Conservation (phyloP, 1,284 basidiomycete species). For the Cryptococcus wingfieldii region DNA sequence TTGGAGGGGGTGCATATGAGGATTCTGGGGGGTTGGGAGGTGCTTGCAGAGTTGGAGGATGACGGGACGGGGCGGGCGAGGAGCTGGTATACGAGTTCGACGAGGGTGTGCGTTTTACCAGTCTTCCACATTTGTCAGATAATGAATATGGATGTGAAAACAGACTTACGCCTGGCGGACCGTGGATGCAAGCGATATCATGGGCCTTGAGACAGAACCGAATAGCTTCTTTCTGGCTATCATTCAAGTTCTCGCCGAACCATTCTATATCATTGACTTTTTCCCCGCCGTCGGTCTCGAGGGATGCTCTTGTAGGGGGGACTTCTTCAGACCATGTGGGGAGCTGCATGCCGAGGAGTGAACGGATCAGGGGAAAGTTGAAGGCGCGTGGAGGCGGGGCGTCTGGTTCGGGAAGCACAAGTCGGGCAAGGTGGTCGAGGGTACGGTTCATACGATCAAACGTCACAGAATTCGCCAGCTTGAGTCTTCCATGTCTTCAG, state of each 20-base stretch:
- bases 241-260: constrained; percentile 72
- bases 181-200: constrained; percentile 90
- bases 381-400: constrained; percentile 3
- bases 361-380: constrained; percentile 54
- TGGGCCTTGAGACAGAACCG: constrained; percentile 46
- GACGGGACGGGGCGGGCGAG: constrained; percentile 48
- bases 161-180: constrained; percentile 72
- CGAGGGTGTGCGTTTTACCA: constrained; percentile 86
- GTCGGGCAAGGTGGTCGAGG: constrained; percentile 60
- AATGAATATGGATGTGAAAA: background rate
- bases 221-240: constrained; percentile 73
- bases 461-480: constrained; percentile 85
- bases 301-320: background rate
- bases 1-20: constrained; percentile 52
- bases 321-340: constrained; percentile 28
- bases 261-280: constrained; percentile 54
- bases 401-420: constrained; percentile 29
- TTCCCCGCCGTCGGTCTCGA: background rate
- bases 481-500: constrained; percentile 53
- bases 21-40: constrained; percentile 51
- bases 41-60: background rate
- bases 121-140: constrained; percentile 48
- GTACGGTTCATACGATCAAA: constrained; percentile 87
- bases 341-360: constrained; percentile 60
- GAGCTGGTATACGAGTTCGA: constrained; percentile 83